Evolutionary conservation across 305 asterid genomes (phyloP).

Genomic region (Fraxinus angustifolia): DNA sequence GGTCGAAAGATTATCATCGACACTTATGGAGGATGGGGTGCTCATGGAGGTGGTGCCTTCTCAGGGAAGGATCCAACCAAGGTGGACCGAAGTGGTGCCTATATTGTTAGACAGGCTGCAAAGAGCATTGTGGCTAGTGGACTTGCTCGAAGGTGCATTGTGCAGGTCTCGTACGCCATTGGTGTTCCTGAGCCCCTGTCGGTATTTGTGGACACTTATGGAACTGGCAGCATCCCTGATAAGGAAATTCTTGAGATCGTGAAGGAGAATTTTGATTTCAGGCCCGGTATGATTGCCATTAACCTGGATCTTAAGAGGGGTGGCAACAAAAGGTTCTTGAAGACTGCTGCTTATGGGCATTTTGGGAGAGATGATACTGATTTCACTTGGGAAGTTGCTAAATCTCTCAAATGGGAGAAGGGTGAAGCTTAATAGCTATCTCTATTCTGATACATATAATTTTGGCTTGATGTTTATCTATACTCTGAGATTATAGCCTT

Average conservation of each 20-base stretch:
- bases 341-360: conserved; percentile 48
- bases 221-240: conserved; percentile 38
- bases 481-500: not conserved
- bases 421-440: conserved; percentile 21
- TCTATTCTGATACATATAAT: not conserved
- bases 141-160: conserved; percentile 44
- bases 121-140: conserved; percentile 44
- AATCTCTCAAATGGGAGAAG: conserved; percentile 40
- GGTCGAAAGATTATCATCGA: conserved; percentile 43
- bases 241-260: conserved; percentile 37
- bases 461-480: not conserved
- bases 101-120: conserved; percentile 39
- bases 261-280: conserved; percentile 40
- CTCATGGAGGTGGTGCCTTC: conserved; percentile 37
- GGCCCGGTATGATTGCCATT: conserved; percentile 47
- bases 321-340: conserved; percentile 35
- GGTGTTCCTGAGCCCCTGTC: conserved; percentile 45
- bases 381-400: conserved; percentile 48
- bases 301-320: conserved; percentile 46
- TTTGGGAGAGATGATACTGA: conserved; percentile 45
- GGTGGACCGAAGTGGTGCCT: conserved; percentile 41
- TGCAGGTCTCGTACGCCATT: conserved; percentile 46
- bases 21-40: conserved; percentile 36
- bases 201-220: conserved; percentile 39
- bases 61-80: conserved; percentile 38